Conservation (phyloP, 1,284 basidiomycete species). For the Tilletia horrida region DNA sequence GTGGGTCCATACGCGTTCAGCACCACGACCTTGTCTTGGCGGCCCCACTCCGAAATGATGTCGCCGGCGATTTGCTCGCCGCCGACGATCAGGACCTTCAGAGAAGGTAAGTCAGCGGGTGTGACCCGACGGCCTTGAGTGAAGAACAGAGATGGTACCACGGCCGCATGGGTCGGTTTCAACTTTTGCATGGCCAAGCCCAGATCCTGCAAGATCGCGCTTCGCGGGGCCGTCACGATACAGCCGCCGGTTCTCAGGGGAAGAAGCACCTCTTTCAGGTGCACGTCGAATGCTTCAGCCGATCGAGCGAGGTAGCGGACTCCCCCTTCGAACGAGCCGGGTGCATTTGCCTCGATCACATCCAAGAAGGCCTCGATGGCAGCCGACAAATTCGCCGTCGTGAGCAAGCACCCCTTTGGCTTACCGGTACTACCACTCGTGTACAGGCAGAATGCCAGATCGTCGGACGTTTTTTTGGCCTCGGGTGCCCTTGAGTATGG, state of each 20-base stretch:
- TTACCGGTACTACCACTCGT: constrained; percentile 50
- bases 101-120: constrained; percentile 37
- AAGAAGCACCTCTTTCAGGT: constrained; percentile 52
- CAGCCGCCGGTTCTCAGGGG: constrained; percentile 48
- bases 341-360: constrained; percentile 34
- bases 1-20: constrained; percentile 53
- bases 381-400: constrained; percentile 39
- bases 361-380: constrained; percentile 40
- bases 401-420: constrained; percentile 48
- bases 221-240: constrained; percentile 47
- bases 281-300: constrained; percentile 53
- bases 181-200: constrained; percentile 40
- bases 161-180: constrained; percentile 48
- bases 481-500: neutral
- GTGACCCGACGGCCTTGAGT: constrained; percentile 36
- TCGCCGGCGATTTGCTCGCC: constrained; percentile 45
- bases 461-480: constrained; percentile 20
- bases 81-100: constrained; percentile 46
- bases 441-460: constrained; percentile 49
- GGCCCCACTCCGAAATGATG: constrained; percentile 34
- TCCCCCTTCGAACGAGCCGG: constrained; percentile 28
- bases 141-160: constrained; percentile 52
- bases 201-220: constrained; percentile 44
- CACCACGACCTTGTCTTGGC: constrained; percentile 29
- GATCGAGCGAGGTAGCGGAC: constrained; percentile 50